A percentile compares a stretch with the other conserved stretches of the same genome.
Conservation (phyloP, 192 early-diverging fungal genomes). For the Coemansia umbellata region DNA sequence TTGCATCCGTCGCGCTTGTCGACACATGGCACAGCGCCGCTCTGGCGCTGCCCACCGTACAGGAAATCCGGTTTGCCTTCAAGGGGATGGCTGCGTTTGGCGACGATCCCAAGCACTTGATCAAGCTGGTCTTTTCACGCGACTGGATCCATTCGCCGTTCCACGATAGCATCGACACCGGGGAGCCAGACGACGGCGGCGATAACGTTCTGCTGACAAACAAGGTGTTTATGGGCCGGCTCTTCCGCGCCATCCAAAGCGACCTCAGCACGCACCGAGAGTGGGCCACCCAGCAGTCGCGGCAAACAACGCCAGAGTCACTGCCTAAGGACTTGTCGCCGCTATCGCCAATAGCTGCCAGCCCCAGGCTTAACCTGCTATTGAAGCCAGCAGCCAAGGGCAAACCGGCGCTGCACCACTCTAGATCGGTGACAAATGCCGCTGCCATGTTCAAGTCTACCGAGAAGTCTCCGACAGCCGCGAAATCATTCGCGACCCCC, state of each 20-base stretch:
- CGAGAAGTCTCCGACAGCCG: not conserved
- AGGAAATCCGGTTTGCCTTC: constrained; percentile 41
- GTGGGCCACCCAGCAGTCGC: not conserved
- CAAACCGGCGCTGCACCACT: constrained; percentile 1
- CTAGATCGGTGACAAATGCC: not conserved
- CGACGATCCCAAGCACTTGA: constrained; percentile 25
- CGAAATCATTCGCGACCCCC: not conserved
- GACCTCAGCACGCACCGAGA: constrained; percentile 11
- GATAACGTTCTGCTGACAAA: constrained; percentile 6
- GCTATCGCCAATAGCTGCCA: not conserved
- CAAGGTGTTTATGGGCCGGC: constrained; percentile 13
- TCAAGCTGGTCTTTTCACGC: constrained; percentile 43
- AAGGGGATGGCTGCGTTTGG: constrained; percentile 42
- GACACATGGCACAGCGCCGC: constrained; percentile 47
- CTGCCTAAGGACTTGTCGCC: not conserved
- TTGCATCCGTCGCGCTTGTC: constrained; percentile 33
- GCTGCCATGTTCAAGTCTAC: not conserved
- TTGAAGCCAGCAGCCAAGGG: not conserved
- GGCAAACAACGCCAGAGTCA: not conserved
- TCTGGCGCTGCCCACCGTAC: constrained; percentile 38
- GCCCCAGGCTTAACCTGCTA: not conserved
- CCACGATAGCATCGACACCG: constrained; percentile 4
- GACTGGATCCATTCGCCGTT: constrained; percentile 23
- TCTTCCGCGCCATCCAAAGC: constrained; percentile 30
- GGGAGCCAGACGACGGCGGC: not conserved